These are phyloP conservation scores for Emergomyces orientalis DNA, from an alignment of 2,329 filamentous ascomycete genomes.

Conservation along the genomic window DNA sequence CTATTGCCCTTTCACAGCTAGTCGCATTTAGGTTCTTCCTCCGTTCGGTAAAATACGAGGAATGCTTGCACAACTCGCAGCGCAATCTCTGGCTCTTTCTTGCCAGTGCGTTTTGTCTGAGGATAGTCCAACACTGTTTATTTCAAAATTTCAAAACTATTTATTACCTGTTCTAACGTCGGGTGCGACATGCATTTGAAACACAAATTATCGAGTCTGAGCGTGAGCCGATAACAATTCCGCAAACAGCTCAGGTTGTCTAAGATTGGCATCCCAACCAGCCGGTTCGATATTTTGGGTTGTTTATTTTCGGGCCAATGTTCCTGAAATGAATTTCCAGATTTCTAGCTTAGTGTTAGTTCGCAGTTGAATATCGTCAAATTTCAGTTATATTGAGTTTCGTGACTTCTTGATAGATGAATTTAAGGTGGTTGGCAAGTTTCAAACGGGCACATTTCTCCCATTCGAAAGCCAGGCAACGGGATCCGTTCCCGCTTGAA, in stretches of 20 bases:
- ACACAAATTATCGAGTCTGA: too few species aligned
- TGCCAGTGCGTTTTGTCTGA: background rate
- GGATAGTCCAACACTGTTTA: background rate
- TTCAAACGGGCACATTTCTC: too few species aligned
- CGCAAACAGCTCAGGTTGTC: too few species aligned
- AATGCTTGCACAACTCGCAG: background rate
- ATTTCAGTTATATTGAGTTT: too few species aligned
- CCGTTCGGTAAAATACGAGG: background rate
- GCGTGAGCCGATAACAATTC: too few species aligned
- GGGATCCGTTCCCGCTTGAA: background rate
- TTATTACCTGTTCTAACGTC: too few species aligned
- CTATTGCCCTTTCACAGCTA: background rate
- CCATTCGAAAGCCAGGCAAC: too few species aligned
- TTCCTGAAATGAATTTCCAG: background rate
- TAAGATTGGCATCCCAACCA: background rate
- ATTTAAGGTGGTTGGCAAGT: too few species aligned
- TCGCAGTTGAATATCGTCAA: background rate
- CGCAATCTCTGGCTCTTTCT: background rate
- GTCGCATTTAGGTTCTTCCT: conserved; percentile 1
- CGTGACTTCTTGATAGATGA: too few species aligned
- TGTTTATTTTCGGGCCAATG: background rate
- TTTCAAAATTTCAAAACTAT: background rate
- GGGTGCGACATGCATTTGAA: too few species aligned
- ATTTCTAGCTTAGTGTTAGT: background rate
- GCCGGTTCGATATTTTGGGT: background rate